A percentile compares a stretch with the other conserved stretches of the same genome.
Conservation (phyloP, 2,329 filamentous ascomycete species). For the Mariannaea elegans region DNA sequence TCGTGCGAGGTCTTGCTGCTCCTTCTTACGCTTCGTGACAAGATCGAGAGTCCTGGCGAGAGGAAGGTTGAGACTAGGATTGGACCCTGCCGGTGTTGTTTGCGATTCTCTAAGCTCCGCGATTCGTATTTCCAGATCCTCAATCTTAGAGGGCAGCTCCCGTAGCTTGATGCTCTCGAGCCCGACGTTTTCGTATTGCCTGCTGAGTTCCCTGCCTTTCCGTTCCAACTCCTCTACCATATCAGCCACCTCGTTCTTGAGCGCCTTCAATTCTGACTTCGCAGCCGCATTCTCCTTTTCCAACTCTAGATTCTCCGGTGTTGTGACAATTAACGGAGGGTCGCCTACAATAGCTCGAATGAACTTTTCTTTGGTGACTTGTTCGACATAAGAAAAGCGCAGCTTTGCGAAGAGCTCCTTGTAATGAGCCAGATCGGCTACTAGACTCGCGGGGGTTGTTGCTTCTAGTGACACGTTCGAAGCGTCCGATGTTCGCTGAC, state of each 20-base stretch:
- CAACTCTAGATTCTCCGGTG: conserved; percentile 81
- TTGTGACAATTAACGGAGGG: conserved; percentile 84
- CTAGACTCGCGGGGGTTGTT: conserved; percentile 78
- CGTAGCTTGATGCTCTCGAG: conserved; percentile 58
- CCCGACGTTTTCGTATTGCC: conserved; percentile 60
- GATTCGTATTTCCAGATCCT: conserved; percentile 59
- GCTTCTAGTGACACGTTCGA: conserved; percentile 72
- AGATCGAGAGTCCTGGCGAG: conserved; percentile 65
- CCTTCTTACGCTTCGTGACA: conserved; percentile 59
- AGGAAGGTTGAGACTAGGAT: conserved; percentile 62
- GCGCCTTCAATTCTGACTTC: conserved; percentile 80
- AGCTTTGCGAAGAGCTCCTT: conserved; percentile 96
- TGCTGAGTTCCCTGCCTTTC: conserved; percentile 66
- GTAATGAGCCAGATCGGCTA: conserved; percentile 88
- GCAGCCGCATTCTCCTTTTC: conserved; percentile 73
- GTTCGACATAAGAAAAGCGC: conserved; percentile 96
- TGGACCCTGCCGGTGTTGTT: conserved; percentile 41
- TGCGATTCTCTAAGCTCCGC: conserved; percentile 54
- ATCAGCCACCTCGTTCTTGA: conserved; percentile 80
- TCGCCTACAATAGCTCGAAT: conserved; percentile 91
- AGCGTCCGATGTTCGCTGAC: conserved; percentile 74
- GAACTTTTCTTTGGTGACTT: conserved; percentile 98
- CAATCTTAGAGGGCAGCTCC: conserved; percentile 61
- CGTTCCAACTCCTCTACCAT: conserved; percentile 78
- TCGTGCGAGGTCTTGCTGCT: conserved; percentile 66